Evolutionary conservation across 2,329 filamentous ascomycete species (phyloP), one percentile per base, ranked within the genome.

Genomic region (Bertia moriformis): DNA sequence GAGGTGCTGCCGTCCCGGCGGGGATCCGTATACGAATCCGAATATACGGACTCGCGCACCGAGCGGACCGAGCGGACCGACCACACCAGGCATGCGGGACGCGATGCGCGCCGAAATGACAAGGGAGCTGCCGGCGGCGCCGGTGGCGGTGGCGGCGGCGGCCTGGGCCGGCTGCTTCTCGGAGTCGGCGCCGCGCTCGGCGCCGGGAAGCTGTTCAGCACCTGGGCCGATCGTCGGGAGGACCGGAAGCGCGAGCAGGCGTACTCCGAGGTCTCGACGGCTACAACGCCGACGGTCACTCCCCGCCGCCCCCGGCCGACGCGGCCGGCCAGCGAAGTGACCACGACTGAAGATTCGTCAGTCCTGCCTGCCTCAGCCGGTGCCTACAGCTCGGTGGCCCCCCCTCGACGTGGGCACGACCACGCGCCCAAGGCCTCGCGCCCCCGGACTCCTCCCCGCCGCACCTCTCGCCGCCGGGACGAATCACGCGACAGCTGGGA

Each of bases 1-100:
- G 69, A 74, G 42, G 67, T 71, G 2, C 49, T 73, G 7, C 58
- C 69, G 1, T 75, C 71, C 22, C 61, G 68, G 32, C 59, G 62
- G 20, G 63, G 54, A 3, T 78, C 73, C 0, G 65, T 64, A 3
- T 80, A 74, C 39, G 78, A 75, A 45, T 58, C 63, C 15, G 62
- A 69, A 22, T 71, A 80, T 29, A 79, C 86, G 46, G 84, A 86
- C 52, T 68, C 76, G n/a, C 54, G 59, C 39, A 45, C 50, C 33
- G 60, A 59, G 18, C 63, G 56, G 24, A 27, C 22, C 22, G 22
- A 27, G 22, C n/a, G 22, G 22, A 27, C 22, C 22, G 22, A 27
- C 22, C 22, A 27, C n/a, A 27, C 22, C 22, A n/a, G n/a, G n/a
- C n/a, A n/a, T n/a, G 7, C 22, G 7, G 7, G n/a, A 27, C 22